phyloP scores from a whole-genome alignment of 768 basidiomycete species.

The Tricholoma furcatifolium region DNA sequence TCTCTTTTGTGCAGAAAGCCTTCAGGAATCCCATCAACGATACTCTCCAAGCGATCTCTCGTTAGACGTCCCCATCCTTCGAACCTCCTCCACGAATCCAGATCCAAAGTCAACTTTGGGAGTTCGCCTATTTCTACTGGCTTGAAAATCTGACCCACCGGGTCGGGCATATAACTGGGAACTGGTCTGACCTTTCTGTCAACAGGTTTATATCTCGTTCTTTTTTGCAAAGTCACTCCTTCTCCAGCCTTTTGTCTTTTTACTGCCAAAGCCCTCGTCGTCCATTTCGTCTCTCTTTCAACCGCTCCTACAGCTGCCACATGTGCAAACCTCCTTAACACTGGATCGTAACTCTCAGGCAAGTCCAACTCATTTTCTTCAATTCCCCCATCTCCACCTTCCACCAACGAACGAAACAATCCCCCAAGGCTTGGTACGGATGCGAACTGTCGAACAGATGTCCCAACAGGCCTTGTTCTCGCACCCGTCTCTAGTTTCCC shows the following conservation, averaged over 20 bases:
- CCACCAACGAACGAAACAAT: not conserved
- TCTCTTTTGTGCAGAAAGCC: constrained; percentile 8
- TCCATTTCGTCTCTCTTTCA: not conserved
- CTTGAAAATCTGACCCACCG: too few relatives aligned
- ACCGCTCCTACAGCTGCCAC: too few relatives aligned
- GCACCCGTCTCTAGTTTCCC: too few relatives aligned
- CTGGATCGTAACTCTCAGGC: too few relatives aligned
- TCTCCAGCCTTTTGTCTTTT: not conserved
- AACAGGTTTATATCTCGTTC: constrained; percentile 26
- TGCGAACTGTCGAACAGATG: not conserved
- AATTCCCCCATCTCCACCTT: not conserved
- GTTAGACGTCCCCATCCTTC: constrained; percentile 8
- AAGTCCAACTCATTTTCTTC: not conserved
- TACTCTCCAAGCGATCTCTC: constrained; percentile 12
- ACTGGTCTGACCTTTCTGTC: constrained; percentile 25
- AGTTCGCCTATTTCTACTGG: too few relatives aligned
- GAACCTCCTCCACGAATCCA: constrained; percentile 9
- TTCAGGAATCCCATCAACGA: constrained; percentile 2
- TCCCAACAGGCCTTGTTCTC: constrained; percentile 5
- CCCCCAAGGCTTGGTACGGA: too few relatives aligned
- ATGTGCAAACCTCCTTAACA: not conserved
- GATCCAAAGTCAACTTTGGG: constrained; percentile 21
- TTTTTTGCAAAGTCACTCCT: not conserved
- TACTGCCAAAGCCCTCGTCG: not conserved
- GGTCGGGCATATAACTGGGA: too few relatives aligned